Conservation (phyloP, 2,329 filamentous ascomycete genomes). For the Elsinoe batatas region DNA sequence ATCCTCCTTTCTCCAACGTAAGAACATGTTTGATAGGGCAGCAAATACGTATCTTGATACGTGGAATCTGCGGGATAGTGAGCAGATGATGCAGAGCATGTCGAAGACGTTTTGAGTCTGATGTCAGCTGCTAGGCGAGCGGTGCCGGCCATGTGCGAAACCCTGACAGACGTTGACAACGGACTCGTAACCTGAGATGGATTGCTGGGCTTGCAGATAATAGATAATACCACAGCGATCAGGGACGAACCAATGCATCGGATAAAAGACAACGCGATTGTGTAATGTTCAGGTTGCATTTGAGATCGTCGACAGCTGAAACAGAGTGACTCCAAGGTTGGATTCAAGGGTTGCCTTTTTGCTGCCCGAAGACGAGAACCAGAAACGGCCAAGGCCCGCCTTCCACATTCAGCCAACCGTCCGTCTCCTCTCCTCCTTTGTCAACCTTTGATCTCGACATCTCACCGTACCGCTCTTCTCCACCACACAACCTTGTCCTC, state of each 20-base stretch:
- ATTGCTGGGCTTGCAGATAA: not conserved
- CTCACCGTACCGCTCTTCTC: constrained; percentile 4
- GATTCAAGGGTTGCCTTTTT: not conserved
- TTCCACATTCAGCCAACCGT: constrained; percentile 1
- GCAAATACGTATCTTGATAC: not conserved
- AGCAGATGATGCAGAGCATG: too few relatives aligned
- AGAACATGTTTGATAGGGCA: constrained; percentile 7
- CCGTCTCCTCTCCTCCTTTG: not conserved
- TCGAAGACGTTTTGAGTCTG: not conserved
- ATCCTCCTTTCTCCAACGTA: not conserved
- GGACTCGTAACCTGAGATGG: not conserved
- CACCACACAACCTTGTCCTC: not conserved
- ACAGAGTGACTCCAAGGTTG: not conserved
- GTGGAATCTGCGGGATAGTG: not conserved
- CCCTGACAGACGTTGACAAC: constrained; percentile 9
- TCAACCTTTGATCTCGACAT: not conserved
- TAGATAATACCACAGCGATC: constrained; percentile 1
- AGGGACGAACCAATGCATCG: not conserved
- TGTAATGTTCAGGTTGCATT: constrained; percentile 7
- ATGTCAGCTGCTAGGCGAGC: not conserved
- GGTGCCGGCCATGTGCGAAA: not conserved
- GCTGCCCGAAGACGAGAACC: not conserved
- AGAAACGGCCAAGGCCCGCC: not conserved
- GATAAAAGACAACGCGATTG: not conserved
- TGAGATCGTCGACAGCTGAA: constrained; percentile 5